Conservation (phyloP, 352 stramenopile genomes). For the Phytophthora pini region DNA sequence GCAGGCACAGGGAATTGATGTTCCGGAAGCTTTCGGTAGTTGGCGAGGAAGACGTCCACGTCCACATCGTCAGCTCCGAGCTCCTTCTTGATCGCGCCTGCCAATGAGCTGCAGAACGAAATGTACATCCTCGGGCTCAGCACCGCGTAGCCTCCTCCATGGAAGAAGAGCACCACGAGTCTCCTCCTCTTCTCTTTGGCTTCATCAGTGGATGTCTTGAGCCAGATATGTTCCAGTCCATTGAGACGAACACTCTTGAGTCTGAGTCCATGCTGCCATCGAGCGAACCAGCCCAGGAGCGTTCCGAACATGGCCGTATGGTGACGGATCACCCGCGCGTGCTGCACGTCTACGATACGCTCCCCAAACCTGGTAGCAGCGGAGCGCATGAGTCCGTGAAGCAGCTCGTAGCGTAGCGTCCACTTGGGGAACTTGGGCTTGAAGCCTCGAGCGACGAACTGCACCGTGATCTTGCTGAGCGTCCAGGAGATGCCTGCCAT, state of each 20-base stretch:
- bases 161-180: slow-evolving; percentile 56
- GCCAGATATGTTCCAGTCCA: slow-evolving; percentile 61
- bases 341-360: slow-evolving; percentile 26
- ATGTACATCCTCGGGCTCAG: slow-evolving; percentile 52
- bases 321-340: slow-evolving; percentile 33
- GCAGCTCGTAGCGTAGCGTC: slow-evolving; percentile 53
- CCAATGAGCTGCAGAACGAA: slow-evolving; percentile 34
- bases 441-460: slow-evolving; percentile 39
- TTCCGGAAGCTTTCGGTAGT: slow-evolving; percentile 53
- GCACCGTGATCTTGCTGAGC: slow-evolving; percentile 12
- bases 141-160: slow-evolving; percentile 59
- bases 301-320: slow-evolving; percentile 36
- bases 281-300: slow-evolving; percentile 30
- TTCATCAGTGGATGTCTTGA: slow-evolving; percentile 20
- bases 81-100: slow-evolving; percentile 28
- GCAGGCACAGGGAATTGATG: slow-evolving; percentile 40
- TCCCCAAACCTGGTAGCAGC: slow-evolving; percentile 35
- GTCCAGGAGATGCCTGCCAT: slow-evolving; percentile 24
- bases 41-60: slow-evolving; percentile 45
- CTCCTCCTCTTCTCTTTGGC: slow-evolving; percentile 14
- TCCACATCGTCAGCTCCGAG: slow-evolving; percentile 9
- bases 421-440: slow-evolving; percentile 49
- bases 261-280: slow-evolving; percentile 26
- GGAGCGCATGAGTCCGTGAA: slow-evolving; percentile 32
- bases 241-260: slow-evolving; percentile 38